These are phyloP conservation scores for Backusella sp. DNA, from an alignment of 192 early-diverging fungal genomes.

Conservation along the genomic window DNA sequence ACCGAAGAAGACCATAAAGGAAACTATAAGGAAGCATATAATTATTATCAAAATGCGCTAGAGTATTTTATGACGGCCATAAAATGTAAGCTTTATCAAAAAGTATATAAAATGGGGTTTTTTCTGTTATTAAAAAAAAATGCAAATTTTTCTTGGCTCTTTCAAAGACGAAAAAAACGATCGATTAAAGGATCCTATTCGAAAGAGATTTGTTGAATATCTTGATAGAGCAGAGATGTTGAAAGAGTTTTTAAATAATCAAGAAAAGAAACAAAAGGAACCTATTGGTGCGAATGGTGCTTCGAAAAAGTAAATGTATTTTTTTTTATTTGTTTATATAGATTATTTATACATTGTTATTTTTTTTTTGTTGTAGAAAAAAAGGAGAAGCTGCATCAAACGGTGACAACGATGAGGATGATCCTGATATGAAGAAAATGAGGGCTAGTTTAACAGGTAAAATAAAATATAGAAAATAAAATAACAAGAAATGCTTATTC, in stretches of 20 bases:
- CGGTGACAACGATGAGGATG: slow-evolving; percentile 59
- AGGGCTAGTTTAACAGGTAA: slow-evolving; percentile 54
- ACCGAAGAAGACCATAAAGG: slow-evolving; percentile 89
- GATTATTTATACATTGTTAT: background rate
- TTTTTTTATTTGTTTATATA: slow-evolving; percentile 19
- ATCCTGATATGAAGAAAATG: slow-evolving; percentile 82
- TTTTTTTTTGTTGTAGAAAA: slow-evolving; percentile 22
- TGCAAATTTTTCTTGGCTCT: background rate
- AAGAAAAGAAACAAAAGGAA: slow-evolving; percentile 66
- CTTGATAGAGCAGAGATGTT: slow-evolving; percentile 91
- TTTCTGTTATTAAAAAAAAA: too few species aligned
- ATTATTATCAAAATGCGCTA: slow-evolving; percentile 83
- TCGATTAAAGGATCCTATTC: slow-evolving; percentile 75
- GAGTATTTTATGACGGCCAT: slow-evolving; percentile 94
- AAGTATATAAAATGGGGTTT: too few species aligned
- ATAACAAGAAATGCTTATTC: slow-evolving; percentile 3
- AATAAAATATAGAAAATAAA: background rate
- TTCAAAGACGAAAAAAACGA: slow-evolving; percentile 86
- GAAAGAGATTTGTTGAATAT: slow-evolving; percentile 91
- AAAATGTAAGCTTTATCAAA: slow-evolving; percentile 69
- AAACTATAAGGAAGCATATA: slow-evolving; percentile 91
- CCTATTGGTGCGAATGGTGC: slow-evolving; percentile 59
- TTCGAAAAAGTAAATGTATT: slow-evolving; percentile 32
- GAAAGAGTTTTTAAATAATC: slow-evolving; percentile 79
- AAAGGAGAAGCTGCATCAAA: slow-evolving; percentile 22